Base-by-base conservation (phyloP, 228 moss, liverwort and hornwort genomes). In the Sphagnum magellanicum region DNA sequence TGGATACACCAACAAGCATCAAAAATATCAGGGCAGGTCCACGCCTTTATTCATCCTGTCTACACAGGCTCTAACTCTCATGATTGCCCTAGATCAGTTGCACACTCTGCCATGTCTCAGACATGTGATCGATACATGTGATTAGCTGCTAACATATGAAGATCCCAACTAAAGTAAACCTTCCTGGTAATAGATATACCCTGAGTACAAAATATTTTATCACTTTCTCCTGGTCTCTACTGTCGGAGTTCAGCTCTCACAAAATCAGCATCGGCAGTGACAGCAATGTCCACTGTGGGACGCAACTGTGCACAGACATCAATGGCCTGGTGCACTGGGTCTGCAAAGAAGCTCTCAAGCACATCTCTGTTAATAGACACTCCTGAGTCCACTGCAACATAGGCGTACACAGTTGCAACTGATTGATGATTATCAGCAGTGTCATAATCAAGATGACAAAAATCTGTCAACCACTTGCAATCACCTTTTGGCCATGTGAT, bases 291-390 rank as follows among this genome's bases (percentile, higher is more conserved):
- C 6, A 85, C 17, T 10, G 76, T 85, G 48, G 85, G 85, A 65
- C 81, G 76, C n/a, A 85, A 81, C 74, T 85, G 73, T 49, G 85
- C 78, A 71, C 85, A 85, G 6, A 81, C 71, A 48, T 74, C 79
- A 46, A 85, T 70, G 5, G 85, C 81, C 59, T 74, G 72, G 72
- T 85, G 85, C 53, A 85, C 81, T 0, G 81, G 85, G 65, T 85
- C 81, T 2, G 67, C 73, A 52, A 79, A 51, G 46, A 85, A 85
- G 64, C 67, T 73, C 0, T 75, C 74, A 50, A 85, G 60, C 10
- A 81, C 74, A 51, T 81, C 63, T 65, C 79, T 74, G 67, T 85
- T 77, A 65, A 85, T 85, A 11, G 81, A 67, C 53, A 70, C 72
- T 58, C 74, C 81, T 52, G 81, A 67, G 63, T 85, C 85, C 59